Evolutionary conservation across 2,329 filamentous ascomycete genomes (phyloP), one percentile per base, ranked within the genome.

Genomic region (Colletotrichum tanaceti): DNA sequence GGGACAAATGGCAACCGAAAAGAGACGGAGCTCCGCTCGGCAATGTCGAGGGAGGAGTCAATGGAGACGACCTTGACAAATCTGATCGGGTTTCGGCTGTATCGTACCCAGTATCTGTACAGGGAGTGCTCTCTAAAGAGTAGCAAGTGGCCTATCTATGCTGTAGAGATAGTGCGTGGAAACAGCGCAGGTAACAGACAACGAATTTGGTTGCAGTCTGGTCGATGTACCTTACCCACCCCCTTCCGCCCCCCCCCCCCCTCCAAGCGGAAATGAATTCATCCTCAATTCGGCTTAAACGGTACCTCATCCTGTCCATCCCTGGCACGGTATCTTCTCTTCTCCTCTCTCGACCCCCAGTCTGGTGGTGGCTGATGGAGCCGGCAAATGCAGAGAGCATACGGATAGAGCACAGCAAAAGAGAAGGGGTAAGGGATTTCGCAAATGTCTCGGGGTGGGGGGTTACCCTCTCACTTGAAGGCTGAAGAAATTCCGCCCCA

Each of bases 391-490:
- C 28, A 35, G 24, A 53, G 28, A n/a, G 49, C 32, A 28, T 18
- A 24, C 24, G 24, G n/a, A n/a, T 24, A 35, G 10, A 47, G 28
- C 10, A 28, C 10, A 32, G 53, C n/a, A 38, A 24, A 5, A 35
- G 49, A 41, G 11, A 24, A 49, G 11, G 35, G 20, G 35, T 46
- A 63, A 55, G 18, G 59, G 38, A 50, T 24, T 39, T 44, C 58
- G 39, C 60, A 58, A 41, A 58, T 58, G 53, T 58, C 53, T 68
- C 65, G 52, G 64, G 52, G 32, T 43, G 32, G 32, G 9, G 32
- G 28, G 28, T 43, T 32, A 41, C 38, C 6, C 44, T 41, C 16
- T 55, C 20, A 44, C 20, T 24, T 63, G 44, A 35, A 35, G 9
- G 9, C 7, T 35, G 32, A 35, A 44, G 24, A 63, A 43, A 43